phyloP scores from a whole-genome alignment of 257 asterid genomes.

The Paraleonurus japonicus region DNA sequence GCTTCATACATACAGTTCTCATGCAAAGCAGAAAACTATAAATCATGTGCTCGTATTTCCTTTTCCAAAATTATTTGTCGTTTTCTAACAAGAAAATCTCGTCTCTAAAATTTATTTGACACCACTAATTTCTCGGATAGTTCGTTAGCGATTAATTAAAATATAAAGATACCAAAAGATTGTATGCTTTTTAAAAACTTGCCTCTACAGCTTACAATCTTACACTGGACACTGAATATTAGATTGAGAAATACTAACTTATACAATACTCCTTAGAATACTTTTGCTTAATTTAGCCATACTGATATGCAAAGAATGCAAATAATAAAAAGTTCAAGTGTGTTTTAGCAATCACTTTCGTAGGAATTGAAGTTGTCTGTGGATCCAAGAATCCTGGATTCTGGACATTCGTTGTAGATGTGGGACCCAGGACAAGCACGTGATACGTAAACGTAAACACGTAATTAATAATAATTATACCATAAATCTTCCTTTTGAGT shows the following conservation, averaged over 20 bases:
- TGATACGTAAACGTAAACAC: not conserved
- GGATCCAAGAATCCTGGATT: conserved; percentile 5
- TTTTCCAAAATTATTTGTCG: not conserved
- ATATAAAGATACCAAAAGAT: not conserved
- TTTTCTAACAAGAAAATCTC: not conserved
- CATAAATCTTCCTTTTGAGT: not conserved
- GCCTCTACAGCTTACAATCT: not conserved
- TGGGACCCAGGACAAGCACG: not conserved
- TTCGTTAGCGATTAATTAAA: not conserved
- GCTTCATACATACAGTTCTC: not conserved
- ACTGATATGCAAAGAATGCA: not conserved
- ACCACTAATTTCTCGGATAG: not conserved
- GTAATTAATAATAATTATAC: not conserved
- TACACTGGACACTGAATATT: not conserved
- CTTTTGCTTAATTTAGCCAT: not conserved
- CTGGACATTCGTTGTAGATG: not conserved
- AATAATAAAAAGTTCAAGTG: not conserved
- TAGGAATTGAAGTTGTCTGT: too few species aligned
- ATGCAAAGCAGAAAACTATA: not conserved
- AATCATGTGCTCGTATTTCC: not conserved
- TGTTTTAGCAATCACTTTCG: not conserved
- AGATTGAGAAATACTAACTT: not conserved
- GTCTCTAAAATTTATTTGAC: not conserved
- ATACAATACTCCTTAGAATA: not conserved
- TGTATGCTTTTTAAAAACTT: not conserved